These are phyloP conservation scores for Amoebophrya sp. DNA, from an alignment of 169 alveolate species.

Conservation along the genomic window DNA sequence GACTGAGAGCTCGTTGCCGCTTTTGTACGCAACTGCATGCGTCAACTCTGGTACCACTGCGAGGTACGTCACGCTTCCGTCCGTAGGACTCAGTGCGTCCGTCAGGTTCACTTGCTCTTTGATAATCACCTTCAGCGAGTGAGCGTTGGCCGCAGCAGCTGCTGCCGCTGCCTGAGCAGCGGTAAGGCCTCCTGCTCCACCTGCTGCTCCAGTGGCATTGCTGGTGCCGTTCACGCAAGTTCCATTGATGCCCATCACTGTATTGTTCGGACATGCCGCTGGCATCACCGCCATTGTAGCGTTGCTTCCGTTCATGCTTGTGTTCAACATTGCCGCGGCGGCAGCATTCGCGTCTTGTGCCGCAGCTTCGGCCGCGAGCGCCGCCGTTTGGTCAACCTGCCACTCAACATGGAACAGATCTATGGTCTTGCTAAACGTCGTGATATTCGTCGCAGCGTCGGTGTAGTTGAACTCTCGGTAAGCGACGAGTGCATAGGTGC, in stretches of 20 bases:
- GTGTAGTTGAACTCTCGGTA: background rate
- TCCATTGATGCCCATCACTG: too few species aligned
- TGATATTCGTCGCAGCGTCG: background rate
- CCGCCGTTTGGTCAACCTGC: background rate
- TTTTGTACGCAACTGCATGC: background rate
- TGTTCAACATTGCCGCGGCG: too few species aligned
- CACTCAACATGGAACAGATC: background rate
- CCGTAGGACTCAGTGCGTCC: background rate
- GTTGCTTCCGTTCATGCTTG: background rate
- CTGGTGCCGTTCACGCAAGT: background rate
- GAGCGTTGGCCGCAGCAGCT: background rate
- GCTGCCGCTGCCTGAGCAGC: background rate
- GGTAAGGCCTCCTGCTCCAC: background rate
- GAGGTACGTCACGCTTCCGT: background rate
- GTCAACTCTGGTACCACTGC: background rate
- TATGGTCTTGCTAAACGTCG: background rate
- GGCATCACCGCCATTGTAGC: background rate
- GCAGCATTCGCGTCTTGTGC: background rate
- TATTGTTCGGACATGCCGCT: too few species aligned
- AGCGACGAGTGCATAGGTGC: background rate
- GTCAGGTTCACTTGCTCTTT: background rate
- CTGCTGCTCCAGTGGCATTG: background rate
- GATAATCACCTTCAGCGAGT: background rate
- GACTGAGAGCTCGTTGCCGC: background rate
- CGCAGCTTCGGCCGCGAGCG: background rate